These are phyloP conservation scores for Ceratocystis albifundus DNA, from an alignment of 2,329 filamentous ascomycete genomes.

Conservation along the genomic window DNA sequence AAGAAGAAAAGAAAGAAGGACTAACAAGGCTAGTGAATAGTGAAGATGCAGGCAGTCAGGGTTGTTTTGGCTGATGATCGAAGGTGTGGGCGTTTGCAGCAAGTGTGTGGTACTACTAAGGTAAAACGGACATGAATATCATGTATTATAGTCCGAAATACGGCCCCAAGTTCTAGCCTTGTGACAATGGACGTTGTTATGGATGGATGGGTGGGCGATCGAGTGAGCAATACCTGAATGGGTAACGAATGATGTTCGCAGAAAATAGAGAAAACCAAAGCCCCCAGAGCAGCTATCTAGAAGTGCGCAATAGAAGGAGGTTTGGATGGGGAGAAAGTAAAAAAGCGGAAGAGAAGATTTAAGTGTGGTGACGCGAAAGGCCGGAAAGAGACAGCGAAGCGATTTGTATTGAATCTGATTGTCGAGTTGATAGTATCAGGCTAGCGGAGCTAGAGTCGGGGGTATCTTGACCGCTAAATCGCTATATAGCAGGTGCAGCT, in stretches of 20 bases:
- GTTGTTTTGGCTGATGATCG: not conserved
- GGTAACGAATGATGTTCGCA: not conserved
- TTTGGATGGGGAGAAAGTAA: not conserved
- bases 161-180: not conserved
- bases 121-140: not conserved
- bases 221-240: not conserved
- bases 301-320: not conserved
- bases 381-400: constrained; percentile 8
- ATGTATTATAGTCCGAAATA: not conserved
- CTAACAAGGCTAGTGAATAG: not conserved
- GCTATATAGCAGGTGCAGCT: too few relatives aligned
- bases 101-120: not conserved
- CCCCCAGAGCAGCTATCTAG: not conserved
- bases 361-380: not conserved
- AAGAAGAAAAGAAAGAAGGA: not conserved
- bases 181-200: not conserved
- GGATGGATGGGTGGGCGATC: not conserved
- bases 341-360: not conserved
- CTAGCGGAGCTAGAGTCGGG: not conserved
- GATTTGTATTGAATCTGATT: not conserved
- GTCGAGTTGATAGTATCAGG: not conserved
- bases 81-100: not conserved
- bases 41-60: not conserved
- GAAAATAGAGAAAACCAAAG: not conserved
- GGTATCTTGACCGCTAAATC: too few relatives aligned